Evolutionary conservation across 2,329 filamentous ascomycete species (phyloP).

Genomic region (Penicillium sclerotiorum): DNA sequence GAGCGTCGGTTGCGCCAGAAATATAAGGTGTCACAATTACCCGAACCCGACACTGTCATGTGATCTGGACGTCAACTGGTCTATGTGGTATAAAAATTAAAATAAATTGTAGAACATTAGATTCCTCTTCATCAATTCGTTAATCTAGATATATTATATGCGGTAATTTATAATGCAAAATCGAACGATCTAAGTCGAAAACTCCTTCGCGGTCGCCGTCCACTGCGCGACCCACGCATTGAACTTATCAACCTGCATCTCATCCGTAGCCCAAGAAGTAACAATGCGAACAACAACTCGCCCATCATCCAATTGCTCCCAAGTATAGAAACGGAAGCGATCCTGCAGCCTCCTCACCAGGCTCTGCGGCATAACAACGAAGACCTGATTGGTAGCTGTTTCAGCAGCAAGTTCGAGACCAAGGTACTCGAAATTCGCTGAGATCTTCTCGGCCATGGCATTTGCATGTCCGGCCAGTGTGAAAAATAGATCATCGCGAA

Average conservation of each 20-base stretch:
- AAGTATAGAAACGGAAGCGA: slow-evolving; percentile 52
- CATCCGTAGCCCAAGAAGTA: slow-evolving; percentile 56
- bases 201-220: slow-evolving; percentile 21
- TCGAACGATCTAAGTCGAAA: slow-evolving; percentile 8
- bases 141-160: too few species aligned
- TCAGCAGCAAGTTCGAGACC: slow-evolving; percentile 49
- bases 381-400: slow-evolving; percentile 58
- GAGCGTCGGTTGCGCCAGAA: too few species aligned
- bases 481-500: slow-evolving; percentile 51
- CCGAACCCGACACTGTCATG: too few species aligned
- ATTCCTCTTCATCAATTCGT: too few species aligned
- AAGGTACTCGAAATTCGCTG: slow-evolving; percentile 44
- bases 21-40: too few species aligned
- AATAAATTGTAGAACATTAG: too few species aligned
- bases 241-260: slow-evolving; percentile 43
- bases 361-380: slow-evolving; percentile 47
- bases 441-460: slow-evolving; percentile 48
- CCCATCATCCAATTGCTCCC: slow-evolving; percentile 48
- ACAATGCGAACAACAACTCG: slow-evolving; percentile 49
- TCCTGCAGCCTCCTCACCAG: slow-evolving; percentile 47
- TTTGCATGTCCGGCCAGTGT: slow-evolving; percentile 52
- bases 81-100: too few species aligned
- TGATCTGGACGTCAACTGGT: too few species aligned
- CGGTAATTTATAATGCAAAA: too few species aligned
- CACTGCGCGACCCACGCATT: slow-evolving; percentile 33